A percentile compares a stretch with the other conserved stretches of the same genome.
Conservation (phyloP, 176 grass and related monocot genomes). For the Paspalum vaginatum region DNA sequence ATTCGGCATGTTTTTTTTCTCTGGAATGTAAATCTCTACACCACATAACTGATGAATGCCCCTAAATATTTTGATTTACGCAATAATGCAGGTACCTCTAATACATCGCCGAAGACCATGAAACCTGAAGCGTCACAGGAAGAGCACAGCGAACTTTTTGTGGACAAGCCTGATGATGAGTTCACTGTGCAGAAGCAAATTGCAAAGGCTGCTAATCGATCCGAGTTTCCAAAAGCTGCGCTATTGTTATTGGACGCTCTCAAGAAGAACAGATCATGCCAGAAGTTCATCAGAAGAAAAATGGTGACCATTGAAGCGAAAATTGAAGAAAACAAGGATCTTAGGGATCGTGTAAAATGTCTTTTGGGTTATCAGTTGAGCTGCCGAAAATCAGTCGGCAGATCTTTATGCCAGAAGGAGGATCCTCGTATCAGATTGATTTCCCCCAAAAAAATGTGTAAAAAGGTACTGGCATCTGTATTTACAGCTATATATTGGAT, state of each 20-base stretch:
- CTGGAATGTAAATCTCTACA: neutral
- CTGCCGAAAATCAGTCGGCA: constrained; percentile 66
- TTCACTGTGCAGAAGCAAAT: constrained; percentile 33
- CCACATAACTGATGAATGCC: neutral
- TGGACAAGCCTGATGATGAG: neutral
- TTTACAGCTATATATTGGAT: neutral
- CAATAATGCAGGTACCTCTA: constrained; percentile 41
- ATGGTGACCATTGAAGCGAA: constrained; percentile 81
- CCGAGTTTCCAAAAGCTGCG: constrained; percentile 69
- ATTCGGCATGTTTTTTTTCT: constrained; percentile 1
- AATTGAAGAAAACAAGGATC: constrained; percentile 89
- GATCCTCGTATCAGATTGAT: constrained; percentile 86
- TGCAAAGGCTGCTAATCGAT: constrained; percentile 18
- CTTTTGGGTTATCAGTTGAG: constrained; percentile 79
- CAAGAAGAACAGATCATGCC: constrained; percentile 88
- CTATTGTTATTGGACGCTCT: constrained; percentile 70
- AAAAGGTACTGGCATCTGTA: constrained; percentile 51
- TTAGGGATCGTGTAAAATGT: constrained; percentile 80
- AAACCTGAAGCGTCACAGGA: constrained; percentile 33
- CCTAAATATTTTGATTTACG: constrained; percentile 11
- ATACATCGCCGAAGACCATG: neutral
- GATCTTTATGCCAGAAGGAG: constrained; percentile 63
- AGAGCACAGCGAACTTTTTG: neutral
- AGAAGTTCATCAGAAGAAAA: constrained; percentile 92
- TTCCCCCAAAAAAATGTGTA: constrained; percentile 45